Evolutionary conservation across 1,284 basidiomycete species (phyloP).

Genomic region (Wolfiporia cocos): DNA sequence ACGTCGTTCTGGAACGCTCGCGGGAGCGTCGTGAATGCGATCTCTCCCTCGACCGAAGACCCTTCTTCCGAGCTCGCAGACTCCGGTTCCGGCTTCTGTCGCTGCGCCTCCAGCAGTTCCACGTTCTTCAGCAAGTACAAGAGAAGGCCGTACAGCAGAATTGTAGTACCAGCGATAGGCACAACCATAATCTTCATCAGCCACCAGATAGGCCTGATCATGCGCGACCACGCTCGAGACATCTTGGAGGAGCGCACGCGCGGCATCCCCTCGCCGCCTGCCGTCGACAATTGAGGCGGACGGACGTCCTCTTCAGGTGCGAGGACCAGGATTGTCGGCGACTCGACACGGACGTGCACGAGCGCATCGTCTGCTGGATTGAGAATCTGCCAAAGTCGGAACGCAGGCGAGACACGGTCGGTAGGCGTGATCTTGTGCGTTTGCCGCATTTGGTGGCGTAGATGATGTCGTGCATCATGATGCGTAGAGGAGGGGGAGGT

Average conservation of each 20-base stretch:
- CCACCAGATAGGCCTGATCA: constrained; percentile 58
- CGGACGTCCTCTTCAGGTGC: constrained; percentile 30
- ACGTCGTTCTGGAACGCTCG: constrained; percentile 77
- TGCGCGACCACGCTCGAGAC: constrained; percentile 41
- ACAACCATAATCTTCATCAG: constrained; percentile 78
- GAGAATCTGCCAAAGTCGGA: constrained; percentile 73
- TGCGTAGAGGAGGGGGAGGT: constrained; percentile 45
- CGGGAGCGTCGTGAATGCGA: constrained; percentile 67
- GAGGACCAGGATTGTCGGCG: constrained; percentile 73
- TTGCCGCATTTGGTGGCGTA: constrained; percentile 32
- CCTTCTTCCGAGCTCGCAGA: constrained; percentile 24
- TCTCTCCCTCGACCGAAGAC: constrained; percentile 35
- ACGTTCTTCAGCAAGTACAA: constrained; percentile 91
- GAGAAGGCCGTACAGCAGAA: constrained; percentile 71
- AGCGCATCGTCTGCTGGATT: constrained; percentile 68
- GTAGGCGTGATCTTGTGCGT: constrained; percentile 20
- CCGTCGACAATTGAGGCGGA: constrained; percentile 8
- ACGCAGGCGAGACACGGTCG: constrained; percentile 40
- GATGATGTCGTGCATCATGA: constrained; percentile 29
- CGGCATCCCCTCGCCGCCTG: constrained; percentile 25
- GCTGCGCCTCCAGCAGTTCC: constrained; percentile 84
- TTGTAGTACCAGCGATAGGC: constrained; percentile 79
- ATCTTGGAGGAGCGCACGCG: constrained; percentile 37
- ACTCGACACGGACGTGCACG: constrained; percentile 78
- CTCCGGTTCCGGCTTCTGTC: constrained; percentile 45